Percentiles rank a stretch among this genome's conserved stretches.
These are phyloP conservation scores for Aspergillus tubingensis DNA, from an alignment of 2,329 filamentous ascomycete genomes.

Conservation along the genomic window DNA sequence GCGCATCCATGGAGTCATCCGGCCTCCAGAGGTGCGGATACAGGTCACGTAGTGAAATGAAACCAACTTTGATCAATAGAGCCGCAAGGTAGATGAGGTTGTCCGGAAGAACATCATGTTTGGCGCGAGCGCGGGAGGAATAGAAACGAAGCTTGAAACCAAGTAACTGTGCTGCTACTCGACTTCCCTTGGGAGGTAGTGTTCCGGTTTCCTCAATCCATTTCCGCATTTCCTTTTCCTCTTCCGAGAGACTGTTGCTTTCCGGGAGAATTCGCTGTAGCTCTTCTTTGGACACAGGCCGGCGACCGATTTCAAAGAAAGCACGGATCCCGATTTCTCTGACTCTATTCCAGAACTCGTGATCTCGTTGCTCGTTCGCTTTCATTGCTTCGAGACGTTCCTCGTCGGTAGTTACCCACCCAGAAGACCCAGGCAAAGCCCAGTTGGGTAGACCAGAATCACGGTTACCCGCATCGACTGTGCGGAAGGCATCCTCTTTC, in stretches of 20 bases:
- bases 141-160: constrained; percentile 98
- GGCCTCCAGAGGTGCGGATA: constrained; percentile 88
- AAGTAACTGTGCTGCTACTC: constrained; percentile 87
- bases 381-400: constrained; percentile 63
- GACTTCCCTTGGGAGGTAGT: constrained; percentile 80
- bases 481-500: constrained; percentile 58
- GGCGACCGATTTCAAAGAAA: constrained; percentile 84
- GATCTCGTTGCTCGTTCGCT: constrained; percentile 67
- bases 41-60: constrained; percentile 86
- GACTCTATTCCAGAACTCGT: constrained; percentile 78
- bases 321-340: constrained; percentile 74
- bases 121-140: constrained; percentile 73
- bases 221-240: constrained; percentile 61
- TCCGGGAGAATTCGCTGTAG: constrained; percentile 50
- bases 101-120: constrained; percentile 77
- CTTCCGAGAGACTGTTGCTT: constrained; percentile 41
- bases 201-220: constrained; percentile 84
- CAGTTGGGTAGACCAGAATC: constrained; percentile 74
- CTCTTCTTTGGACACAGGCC: constrained; percentile 64
- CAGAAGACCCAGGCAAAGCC: constrained; percentile 72
- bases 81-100: constrained; percentile 92
- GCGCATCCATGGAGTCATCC: constrained; percentile 77
- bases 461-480: constrained; percentile 29
- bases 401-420: constrained; percentile 66
- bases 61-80: constrained; percentile 93